These are phyloP conservation scores for Lagerstroemia speciosa DNA, from an alignment of 345 rosid genomes.

Conservation along the genomic window DNA sequence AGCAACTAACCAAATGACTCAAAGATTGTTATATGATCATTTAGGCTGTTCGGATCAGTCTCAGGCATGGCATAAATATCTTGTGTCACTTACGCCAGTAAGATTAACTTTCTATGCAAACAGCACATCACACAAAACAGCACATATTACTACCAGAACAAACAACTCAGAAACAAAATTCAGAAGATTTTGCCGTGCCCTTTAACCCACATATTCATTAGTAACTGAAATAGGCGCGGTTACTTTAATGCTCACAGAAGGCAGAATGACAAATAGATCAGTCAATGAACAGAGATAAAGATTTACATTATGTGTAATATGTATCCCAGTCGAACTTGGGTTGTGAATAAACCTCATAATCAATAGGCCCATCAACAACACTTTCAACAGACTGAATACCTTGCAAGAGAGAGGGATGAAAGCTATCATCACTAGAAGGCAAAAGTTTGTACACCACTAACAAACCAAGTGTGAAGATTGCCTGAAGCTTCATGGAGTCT, in stretches of 20 bases:
- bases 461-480: constrained; percentile 82
- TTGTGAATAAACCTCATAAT: constrained; percentile 79
- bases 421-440: constrained; percentile 61
- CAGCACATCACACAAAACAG: not conserved
- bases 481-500: constrained; percentile 92
- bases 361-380: constrained; percentile 69
- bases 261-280: not conserved
- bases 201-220: not conserved
- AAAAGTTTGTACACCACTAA: constrained; percentile 74
- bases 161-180: not conserved
- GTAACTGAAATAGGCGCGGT: not conserved
- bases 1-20: not conserved
- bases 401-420: constrained; percentile 61
- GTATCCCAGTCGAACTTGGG: constrained; percentile 97
- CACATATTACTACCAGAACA: not conserved
- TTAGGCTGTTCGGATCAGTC: not conserved
- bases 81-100: not conserved
- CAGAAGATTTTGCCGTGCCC: not conserved
- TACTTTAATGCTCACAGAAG: not conserved
- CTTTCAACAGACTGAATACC: constrained; percentile 67
- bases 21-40: not conserved
- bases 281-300: constrained; percentile 9
- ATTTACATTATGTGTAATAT: constrained; percentile 25
- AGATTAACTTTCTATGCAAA: not conserved
- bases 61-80: not conserved